A percentile compares a stretch with the other conserved stretches of the same genome.
phyloP scores from a whole-genome alignment of 1,284 basidiomycete genomes.

The Microbotryomycetes sp. region DNA sequence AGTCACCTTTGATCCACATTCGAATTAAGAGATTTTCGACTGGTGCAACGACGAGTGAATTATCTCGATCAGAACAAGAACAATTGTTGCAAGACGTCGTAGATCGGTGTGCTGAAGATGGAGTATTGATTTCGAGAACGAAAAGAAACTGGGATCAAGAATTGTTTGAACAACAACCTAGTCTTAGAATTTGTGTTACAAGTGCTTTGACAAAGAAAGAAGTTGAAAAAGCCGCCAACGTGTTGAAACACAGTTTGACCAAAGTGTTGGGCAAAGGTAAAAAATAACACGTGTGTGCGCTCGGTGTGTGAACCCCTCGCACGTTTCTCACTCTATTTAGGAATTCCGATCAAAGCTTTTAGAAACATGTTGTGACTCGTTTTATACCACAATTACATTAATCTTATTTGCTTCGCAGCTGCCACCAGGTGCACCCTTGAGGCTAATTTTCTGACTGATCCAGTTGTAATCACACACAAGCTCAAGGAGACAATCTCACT shows the following conservation, averaged over 20 bases:
- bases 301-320: no score
- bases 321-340: no score
- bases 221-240: conserved; percentile 73
- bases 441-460: no score
- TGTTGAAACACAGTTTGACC: conserved; percentile 65
- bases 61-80: conserved; percentile 64
- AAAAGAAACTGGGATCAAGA: conserved; percentile 77
- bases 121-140: conserved; percentile 73
- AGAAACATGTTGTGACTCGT: no score
- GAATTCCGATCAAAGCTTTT: no score
- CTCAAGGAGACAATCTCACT: conserved; percentile 63
- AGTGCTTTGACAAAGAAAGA: conserved; percentile 79
- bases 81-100: conserved; percentile 75
- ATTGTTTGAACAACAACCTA: conserved; percentile 71
- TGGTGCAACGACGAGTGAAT: conserved; percentile 44
- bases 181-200: conserved; percentile 73
- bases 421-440: no score
- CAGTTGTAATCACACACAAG: no score
- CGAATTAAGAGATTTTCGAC: conserved; percentile 49
- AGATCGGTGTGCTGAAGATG: conserved; percentile 53
- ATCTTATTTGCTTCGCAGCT: no score
- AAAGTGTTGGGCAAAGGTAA: conserved; percentile 53
- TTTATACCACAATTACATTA: no score
- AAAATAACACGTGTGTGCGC: conserved; percentile 4
- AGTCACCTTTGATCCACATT: conserved; percentile 83